These are phyloP conservation scores for Cantharellus cinnabarinus DNA, from an alignment of 768 basidiomycete genomes.

Conservation along the genomic window DNA sequence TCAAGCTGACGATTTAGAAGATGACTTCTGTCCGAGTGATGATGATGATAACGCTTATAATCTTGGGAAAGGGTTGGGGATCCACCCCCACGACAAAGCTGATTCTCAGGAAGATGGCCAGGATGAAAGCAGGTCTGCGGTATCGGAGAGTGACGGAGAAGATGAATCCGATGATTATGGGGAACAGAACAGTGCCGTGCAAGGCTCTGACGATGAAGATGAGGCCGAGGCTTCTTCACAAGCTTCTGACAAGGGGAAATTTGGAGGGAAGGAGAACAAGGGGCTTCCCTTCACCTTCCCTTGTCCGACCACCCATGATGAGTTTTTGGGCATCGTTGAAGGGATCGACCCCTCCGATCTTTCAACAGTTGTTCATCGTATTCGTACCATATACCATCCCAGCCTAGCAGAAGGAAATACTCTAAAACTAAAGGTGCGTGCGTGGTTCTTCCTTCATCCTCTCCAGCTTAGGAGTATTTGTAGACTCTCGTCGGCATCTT, in stretches of 20 bases:
- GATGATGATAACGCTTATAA: slow-evolving; percentile 18
- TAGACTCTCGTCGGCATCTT: slow-evolving; percentile 60
- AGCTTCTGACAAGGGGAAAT: slow-evolving; percentile 12
- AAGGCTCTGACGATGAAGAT: slow-evolving; percentile 9
- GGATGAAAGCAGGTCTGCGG: slow-evolving; percentile 10
- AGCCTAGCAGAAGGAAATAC: slow-evolving; percentile 87
- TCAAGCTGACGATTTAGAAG: slow-evolving; percentile 16
- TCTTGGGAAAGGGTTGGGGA: slow-evolving; percentile 9
- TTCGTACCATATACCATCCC: slow-evolving; percentile 77
- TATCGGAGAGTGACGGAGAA: slow-evolving; percentile 19
- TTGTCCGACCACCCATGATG: slow-evolving; percentile 70
- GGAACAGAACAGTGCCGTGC: slow-evolving; percentile 6
- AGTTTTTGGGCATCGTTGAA: slow-evolving; percentile 69
- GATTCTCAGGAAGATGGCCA: slow-evolving; percentile 14
- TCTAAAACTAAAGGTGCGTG: slow-evolving; percentile 60
- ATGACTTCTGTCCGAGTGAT: slow-evolving; percentile 14
- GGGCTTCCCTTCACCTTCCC: slow-evolving; percentile 76
- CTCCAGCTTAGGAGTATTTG: not conserved
- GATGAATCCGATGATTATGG: slow-evolving; percentile 24
- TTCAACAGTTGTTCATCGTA: slow-evolving; percentile 68
- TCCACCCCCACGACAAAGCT: slow-evolving; percentile 7
- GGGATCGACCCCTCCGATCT: slow-evolving; percentile 51
- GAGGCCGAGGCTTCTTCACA: slow-evolving; percentile 3
- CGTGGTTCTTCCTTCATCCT: not conserved
- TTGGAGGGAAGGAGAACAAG: slow-evolving; percentile 25